Conservation (phyloP, 2,329 filamentous ascomycete species). For the Lecanoromycetidae sp. region DNA sequence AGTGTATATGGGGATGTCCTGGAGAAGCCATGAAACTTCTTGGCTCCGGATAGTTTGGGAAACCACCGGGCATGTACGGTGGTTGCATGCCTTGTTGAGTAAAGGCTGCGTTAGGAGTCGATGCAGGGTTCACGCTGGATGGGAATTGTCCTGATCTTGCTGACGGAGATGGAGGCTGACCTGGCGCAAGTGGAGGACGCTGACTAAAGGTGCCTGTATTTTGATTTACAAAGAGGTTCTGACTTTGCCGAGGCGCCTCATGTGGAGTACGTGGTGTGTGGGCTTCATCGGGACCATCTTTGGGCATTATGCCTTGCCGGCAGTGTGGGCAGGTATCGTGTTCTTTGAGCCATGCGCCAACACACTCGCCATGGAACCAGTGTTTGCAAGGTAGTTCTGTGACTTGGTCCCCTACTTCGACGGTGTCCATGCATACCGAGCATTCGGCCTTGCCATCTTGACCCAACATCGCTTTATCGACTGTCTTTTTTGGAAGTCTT, state of each 20-base stretch:
- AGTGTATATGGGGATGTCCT: neutral
- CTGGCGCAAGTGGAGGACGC: no score
- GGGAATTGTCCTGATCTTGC: neutral
- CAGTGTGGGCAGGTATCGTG: slow-evolving; percentile 78
- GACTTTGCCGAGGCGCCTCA: slow-evolving; percentile 19
- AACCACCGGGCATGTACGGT: slow-evolving; percentile 13
- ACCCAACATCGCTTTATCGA: slow-evolving; percentile 59
- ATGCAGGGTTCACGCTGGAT: neutral
- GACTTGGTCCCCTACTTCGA: slow-evolving; percentile 60
- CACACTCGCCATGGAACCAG: slow-evolving; percentile 82
- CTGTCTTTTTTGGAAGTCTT: slow-evolving; percentile 56
- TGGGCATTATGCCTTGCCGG: slow-evolving; percentile 22
- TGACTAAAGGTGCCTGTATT: neutral
- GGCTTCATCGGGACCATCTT: slow-evolving; percentile 7
- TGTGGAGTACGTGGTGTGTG: slow-evolving; percentile 12
- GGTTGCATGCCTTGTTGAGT: slow-evolving; percentile 13
- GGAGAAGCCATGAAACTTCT: slow-evolving; percentile 3
- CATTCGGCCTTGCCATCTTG: slow-evolving; percentile 63
- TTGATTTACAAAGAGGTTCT: slow-evolving; percentile 21
- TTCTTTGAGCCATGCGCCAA: slow-evolving; percentile 70
- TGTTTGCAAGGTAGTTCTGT: slow-evolving; percentile 75
- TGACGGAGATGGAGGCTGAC: neutral
- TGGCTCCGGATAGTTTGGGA: slow-evolving; percentile 11
- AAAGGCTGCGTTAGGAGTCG: slow-evolving; percentile 6
- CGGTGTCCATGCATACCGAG: slow-evolving; percentile 86